Evolutionary conservation across 148 eudicot species (phyloP), one percentile per base, ranked within the genome.

Genomic region (Chenopodium suecicum): DNA sequence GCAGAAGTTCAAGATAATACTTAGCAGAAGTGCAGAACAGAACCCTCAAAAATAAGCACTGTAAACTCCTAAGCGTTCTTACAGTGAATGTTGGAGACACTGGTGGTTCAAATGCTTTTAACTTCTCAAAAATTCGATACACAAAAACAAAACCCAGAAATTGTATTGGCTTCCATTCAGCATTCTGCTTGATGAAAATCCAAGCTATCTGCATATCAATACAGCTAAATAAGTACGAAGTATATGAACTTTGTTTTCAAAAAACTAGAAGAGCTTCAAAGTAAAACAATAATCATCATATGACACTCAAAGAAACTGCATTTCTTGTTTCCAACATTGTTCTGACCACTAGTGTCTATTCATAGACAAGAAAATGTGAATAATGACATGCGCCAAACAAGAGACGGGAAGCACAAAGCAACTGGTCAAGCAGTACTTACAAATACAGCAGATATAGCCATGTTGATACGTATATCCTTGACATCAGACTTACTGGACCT

Each of bases 121-220:
- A 86, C 90, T 96, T 96, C 87, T 94, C 99, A 77, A 94, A 96
- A 19, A 96, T 86, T 56, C 99, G 90, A 81, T 96, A 94, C 7
- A 92, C 92, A 85, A 88, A 96, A 16, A 87, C 92, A 75, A 90
- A 89, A 44, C 90, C 83, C 81, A 96, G 80, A 83, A 96, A 96
- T 84, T 96, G 97, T 79, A 96, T 70, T 68, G 99, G 99, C 83
- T 90, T 91, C 89, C 93, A 96, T 56, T 96, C 95, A 80, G 98
- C 99, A 82, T 66, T 86, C 17, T 92, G 92, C 81, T 81, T 77
- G 82, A 96, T 72, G 78, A 90, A 80, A 84, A 88, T 83, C 99
- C 99, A 96, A 67, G 92, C 97, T 76, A 87, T 87, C 99, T 96
- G 90, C 86, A 88, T 50, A 80, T 52, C 25, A 23, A 16, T 34